Evolutionary conservation across 768 basidiomycete species (phyloP).

Genomic region (Mycena chlorophos): DNA sequence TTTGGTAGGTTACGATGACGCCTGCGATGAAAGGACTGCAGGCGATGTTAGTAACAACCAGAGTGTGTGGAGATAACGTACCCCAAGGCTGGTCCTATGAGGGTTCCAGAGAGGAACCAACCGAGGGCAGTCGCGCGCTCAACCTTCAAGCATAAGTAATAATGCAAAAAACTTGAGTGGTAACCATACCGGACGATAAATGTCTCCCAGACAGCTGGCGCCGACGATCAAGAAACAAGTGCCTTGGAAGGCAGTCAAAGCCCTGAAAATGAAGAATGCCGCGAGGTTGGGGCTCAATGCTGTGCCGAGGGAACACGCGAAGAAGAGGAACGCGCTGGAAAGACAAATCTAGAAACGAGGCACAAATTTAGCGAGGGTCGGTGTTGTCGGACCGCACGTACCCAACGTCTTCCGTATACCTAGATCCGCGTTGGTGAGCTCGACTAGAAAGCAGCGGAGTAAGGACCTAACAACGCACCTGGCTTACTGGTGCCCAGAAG

Average conservation of each 20-base stretch:
- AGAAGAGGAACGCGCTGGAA: conserved; percentile 17
- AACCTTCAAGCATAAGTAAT: background rate
- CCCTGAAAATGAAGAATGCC: conserved; percentile 21
- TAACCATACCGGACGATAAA: conserved; percentile 16
- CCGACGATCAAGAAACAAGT: conserved; percentile 21
- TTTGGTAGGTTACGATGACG: conserved; percentile 19
- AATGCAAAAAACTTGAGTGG: background rate
- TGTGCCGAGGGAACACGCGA: conserved; percentile 20
- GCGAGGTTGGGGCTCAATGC: conserved; percentile 21
- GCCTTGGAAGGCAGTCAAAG: conserved; percentile 22
- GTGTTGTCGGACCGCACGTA: conserved; percentile 4
- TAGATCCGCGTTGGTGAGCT: background rate
- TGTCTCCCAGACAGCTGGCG: conserved; percentile 19
- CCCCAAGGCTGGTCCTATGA: conserved; percentile 22
- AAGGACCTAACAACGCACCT: conserved; percentile 5
- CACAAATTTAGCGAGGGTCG: background rate
- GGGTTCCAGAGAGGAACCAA: conserved; percentile 21
- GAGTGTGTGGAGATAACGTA: background rate
- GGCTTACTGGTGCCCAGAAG: conserved; percentile 21
- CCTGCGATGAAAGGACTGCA: conserved; percentile 19
- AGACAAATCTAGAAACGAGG: conserved; percentile 14
- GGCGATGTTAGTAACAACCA: background rate
- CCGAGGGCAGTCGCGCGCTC: conserved; percentile 20
- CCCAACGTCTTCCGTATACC: conserved; percentile 24
- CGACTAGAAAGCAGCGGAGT: background rate